Evolutionary conservation across 2,329 filamentous ascomycete genomes (phyloP).

Genomic region (Cordyceps farinosa): DNA sequence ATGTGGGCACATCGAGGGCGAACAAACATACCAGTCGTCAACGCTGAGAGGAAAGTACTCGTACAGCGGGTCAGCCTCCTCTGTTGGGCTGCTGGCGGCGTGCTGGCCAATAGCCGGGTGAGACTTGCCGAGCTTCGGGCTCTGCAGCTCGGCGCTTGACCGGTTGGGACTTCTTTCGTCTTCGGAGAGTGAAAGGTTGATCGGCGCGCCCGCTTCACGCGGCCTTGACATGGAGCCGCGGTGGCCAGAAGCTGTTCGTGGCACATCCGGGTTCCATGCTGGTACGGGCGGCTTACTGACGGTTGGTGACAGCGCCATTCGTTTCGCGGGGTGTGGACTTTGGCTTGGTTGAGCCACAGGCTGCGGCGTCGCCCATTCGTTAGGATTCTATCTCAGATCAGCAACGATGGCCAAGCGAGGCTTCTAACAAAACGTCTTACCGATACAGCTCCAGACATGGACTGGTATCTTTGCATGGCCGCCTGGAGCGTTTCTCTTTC

Average conservation of each 20-base stretch:
- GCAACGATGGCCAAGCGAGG: conserved; percentile 2
- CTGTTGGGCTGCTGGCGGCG: conserved; percentile 59
- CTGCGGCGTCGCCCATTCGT: conserved; percentile 46
- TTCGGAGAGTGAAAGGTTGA: conserved; percentile 56
- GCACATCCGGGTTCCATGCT: conserved; percentile 42
- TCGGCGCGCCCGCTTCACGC: conserved; percentile 29
- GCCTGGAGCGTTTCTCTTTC: conserved; percentile 32
- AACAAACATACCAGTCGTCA: conserved; percentile 68
- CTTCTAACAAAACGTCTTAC: not conserved
- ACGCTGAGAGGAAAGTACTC: conserved; percentile 91
- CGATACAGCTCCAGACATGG: conserved; percentile 15
- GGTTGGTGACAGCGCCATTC: conserved; percentile 50
- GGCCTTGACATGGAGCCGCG: conserved; percentile 18
- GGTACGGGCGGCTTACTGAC: conserved; percentile 52
- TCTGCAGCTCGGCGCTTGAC: conserved; percentile 48
- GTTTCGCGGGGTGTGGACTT: conserved; percentile 49
- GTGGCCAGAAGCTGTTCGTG: conserved; percentile 22
- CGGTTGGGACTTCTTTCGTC: conserved; percentile 57
- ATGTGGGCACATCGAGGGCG: not conserved
- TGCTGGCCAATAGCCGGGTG: conserved; percentile 33
- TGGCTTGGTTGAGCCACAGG: conserved; percentile 33
- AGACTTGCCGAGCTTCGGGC: conserved; percentile 46
- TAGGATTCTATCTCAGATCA: conserved; percentile 30
- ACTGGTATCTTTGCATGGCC: conserved; percentile 27
- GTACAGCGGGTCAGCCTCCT: conserved; percentile 80